Evolutionary conservation across 495 filamentous ascomycete species (phyloP).

Genomic region (Talaromyces nanjingensis): DNA sequence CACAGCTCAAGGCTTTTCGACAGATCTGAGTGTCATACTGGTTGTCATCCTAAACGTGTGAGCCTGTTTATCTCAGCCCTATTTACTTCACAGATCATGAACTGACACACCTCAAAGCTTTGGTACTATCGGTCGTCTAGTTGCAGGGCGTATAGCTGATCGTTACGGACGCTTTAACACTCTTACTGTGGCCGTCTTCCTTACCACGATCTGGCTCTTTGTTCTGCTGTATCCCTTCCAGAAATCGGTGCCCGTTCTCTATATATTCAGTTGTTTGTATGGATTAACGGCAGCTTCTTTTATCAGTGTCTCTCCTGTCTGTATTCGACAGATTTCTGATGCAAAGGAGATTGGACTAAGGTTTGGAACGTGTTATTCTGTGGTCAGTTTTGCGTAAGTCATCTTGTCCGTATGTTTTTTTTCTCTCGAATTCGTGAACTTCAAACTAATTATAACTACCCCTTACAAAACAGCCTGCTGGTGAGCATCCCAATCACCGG

Average conservation of each 20-base stretch:
- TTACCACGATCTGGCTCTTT: slow-evolving; percentile 45
- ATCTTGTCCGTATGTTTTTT: background rate
- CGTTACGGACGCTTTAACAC: slow-evolving; percentile 64
- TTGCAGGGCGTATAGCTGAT: slow-evolving; percentile 65
- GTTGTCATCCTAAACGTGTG: slow-evolving; percentile 30
- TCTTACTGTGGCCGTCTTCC: slow-evolving; percentile 26
- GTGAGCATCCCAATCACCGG: slow-evolving; percentile 36
- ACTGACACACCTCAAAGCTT: slow-evolving; percentile 10
- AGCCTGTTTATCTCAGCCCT: background rate
- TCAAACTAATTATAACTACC: background rate
- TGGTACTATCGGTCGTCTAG: slow-evolving; percentile 51
- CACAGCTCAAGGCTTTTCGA: slow-evolving; percentile 31
- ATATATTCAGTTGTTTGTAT: slow-evolving; percentile 54
- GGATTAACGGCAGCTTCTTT: slow-evolving; percentile 56
- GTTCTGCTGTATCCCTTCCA: slow-evolving; percentile 54
- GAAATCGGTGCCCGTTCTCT: slow-evolving; percentile 36
- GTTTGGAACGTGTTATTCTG: slow-evolving; percentile 58
- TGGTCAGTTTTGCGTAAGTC: slow-evolving; percentile 54
- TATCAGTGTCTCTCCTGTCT: slow-evolving; percentile 55
- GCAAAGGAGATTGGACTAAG: slow-evolving; percentile 58
- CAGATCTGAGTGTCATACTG: slow-evolving; percentile 25
- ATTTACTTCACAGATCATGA: background rate
- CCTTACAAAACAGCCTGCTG: slow-evolving; percentile 20
- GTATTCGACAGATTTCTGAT: slow-evolving; percentile 54
- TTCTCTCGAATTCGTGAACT: background rate